These are phyloP conservation scores for Boletus huronensis DNA, from an alignment of 768 basidiomycete genomes.

Conservation along the genomic window DNA sequence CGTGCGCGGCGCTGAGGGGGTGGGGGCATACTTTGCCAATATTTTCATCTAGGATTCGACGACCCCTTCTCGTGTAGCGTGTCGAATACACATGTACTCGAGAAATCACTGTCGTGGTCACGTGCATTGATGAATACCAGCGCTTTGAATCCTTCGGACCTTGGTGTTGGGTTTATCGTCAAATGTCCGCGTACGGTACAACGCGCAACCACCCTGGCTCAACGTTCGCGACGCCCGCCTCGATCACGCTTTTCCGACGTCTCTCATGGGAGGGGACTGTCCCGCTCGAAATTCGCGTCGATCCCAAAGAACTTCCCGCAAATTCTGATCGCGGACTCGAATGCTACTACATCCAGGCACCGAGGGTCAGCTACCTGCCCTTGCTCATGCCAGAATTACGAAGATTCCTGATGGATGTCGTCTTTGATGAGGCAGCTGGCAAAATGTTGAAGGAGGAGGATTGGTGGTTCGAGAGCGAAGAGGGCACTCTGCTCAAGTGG, in stretches of 20 bases:
- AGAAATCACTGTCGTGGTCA: no score
- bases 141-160: background rate
- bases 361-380: slow-evolving; percentile 91
- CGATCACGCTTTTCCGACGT: slow-evolving; percentile 79
- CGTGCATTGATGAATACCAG: background rate
- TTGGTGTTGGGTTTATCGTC: slow-evolving; percentile 2
- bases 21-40: slow-evolving; percentile 14
- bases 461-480: slow-evolving; percentile 97
- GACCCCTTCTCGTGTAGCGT: no score
- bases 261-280: slow-evolving; percentile 91
- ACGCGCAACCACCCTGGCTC: slow-evolving; percentile 47
- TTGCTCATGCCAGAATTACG: slow-evolving; percentile 86
- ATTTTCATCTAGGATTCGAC: slow-evolving; percentile 8
- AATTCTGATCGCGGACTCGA: slow-evolving; percentile 88
- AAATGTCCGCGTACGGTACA: slow-evolving; percentile 53
- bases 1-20: slow-evolving; percentile 17
- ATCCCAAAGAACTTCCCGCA: slow-evolving; percentile 84
- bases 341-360: slow-evolving; percentile 87
- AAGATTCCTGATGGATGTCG: slow-evolving; percentile 85
- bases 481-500: slow-evolving; percentile 84
- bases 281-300: slow-evolving; percentile 84
- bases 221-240: slow-evolving; percentile 50
- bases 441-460: slow-evolving; percentile 80
- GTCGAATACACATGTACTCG: no score
- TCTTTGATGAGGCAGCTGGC: slow-evolving; percentile 82